A percentile compares a stretch with the other conserved stretches of the same genome.
These are phyloP conservation scores for Diplodia intermedia DNA, from an alignment of 2,329 filamentous ascomycete species.

Conservation along the genomic window DNA sequence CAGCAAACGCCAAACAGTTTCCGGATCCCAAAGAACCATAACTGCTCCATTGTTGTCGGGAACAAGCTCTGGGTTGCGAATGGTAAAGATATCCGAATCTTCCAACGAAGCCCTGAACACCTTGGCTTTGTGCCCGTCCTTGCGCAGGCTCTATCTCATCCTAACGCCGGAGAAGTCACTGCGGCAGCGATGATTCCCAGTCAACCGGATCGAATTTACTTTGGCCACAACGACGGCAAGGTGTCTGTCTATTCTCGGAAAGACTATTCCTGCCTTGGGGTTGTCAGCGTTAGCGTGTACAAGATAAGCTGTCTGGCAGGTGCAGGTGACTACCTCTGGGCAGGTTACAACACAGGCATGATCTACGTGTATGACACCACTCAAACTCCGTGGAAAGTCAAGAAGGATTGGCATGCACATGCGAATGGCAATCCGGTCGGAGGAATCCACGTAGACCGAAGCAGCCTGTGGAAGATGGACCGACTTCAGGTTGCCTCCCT, in stretches of 20 bases:
- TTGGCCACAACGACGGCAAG: slow-evolving; percentile 93
- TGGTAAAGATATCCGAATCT: slow-evolving; percentile 87
- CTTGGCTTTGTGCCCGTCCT: slow-evolving; percentile 77
- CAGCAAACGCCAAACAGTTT: slow-evolving; percentile 77
- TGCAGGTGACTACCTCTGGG: slow-evolving; percentile 85
- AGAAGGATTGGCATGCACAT: slow-evolving; percentile 96
- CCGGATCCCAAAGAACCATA: slow-evolving; percentile 79
- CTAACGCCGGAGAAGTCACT: slow-evolving; percentile 83
- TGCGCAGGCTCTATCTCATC: slow-evolving; percentile 71
- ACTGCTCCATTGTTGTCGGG: slow-evolving; percentile 86
- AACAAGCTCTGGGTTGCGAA: slow-evolving; percentile 86
- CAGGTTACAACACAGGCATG: slow-evolving; percentile 92
- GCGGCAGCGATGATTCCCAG: slow-evolving; percentile 78
- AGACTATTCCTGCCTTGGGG: slow-evolving; percentile 77
- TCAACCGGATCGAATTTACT: slow-evolving; percentile 79
- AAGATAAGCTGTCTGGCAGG: slow-evolving; percentile 90
- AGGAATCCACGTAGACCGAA: slow-evolving; percentile 76
- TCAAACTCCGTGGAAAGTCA: slow-evolving; percentile 82
- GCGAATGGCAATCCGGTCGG: slow-evolving; percentile 85
- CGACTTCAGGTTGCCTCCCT: slow-evolving; percentile 84
- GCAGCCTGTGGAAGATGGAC: slow-evolving; percentile 84
- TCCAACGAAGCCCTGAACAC: slow-evolving; percentile 73
- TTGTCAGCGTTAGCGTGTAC: slow-evolving; percentile 88
- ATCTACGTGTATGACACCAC: slow-evolving; percentile 90
- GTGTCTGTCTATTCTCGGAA: slow-evolving; percentile 87